These are phyloP conservation scores for Parvularia atlantis DNA, from an alignment of 78 protist genomes.

Conservation along the genomic window DNA sequence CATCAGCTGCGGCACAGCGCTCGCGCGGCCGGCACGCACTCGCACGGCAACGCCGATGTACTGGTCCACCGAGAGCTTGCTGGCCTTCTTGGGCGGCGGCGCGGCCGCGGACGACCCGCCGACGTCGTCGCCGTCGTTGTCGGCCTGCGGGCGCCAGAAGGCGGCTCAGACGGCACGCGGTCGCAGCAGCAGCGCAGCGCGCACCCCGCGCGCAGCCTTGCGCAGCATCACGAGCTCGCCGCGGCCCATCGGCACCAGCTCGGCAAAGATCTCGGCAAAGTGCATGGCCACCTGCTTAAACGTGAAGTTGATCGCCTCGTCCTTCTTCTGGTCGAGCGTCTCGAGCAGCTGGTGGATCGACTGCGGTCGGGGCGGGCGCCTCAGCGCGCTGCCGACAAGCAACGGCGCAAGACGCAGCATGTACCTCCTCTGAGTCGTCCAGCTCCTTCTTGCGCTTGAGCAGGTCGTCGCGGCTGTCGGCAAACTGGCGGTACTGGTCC, in stretches of 20 bases:
- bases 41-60: background rate
- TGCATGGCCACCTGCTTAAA: slow-evolving; percentile 61
- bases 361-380: background rate
- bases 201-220: too few relatives aligned
- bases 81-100: background rate
- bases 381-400: background rate
- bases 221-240: slow-evolving; percentile 62
- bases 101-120: background rate
- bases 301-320: slow-evolving; percentile 84
- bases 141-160: background rate
- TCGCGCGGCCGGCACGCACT: background rate
- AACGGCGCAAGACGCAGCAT: background rate
- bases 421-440: slow-evolving; percentile 29
- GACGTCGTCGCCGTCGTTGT: background rate
- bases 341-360: slow-evolving; percentile 64
- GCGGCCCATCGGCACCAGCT: slow-evolving; percentile 76
- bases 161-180: background rate
- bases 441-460: slow-evolving; percentile 42
- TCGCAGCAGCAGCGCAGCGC: too few relatives aligned
- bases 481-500: slow-evolving; percentile 74
- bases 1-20: slow-evolving; percentile 16
- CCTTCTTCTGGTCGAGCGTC: slow-evolving; percentile 78
- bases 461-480: slow-evolving; percentile 46
- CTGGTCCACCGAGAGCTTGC: background rate
- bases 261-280: slow-evolving; percentile 68